Conservation (phyloP, 352 stramenopile genomes). For the Phytophthora pluvialis region DNA sequence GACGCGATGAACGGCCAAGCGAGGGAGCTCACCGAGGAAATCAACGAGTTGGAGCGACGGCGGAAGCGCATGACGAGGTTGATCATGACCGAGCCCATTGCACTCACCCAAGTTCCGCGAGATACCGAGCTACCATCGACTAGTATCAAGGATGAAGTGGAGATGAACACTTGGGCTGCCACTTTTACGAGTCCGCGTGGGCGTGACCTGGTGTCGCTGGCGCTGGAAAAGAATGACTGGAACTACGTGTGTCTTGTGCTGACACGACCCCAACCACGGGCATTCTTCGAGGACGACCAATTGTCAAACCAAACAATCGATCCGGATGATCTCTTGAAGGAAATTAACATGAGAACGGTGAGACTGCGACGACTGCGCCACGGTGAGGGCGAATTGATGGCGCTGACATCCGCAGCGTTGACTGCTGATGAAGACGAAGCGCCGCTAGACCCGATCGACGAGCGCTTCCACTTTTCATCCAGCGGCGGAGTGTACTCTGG, state of each 20-base stretch:
- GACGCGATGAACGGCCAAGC: constrained; percentile 45
- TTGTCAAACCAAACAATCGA: constrained; percentile 53
- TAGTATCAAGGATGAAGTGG: constrained; percentile 45
- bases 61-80: constrained; percentile 50
- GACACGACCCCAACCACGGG: constrained; percentile 54
- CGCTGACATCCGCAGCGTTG: constrained; percentile 16
- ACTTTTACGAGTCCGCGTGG: constrained; percentile 57
- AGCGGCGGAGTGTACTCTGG: constrained; percentile 67
- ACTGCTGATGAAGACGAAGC: constrained; percentile 22
- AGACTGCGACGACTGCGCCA: constrained; percentile 63
- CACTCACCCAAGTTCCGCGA: constrained; percentile 42
- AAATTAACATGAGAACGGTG: constrained; percentile 74
- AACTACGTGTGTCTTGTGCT: constrained; percentile 67
- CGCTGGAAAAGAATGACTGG: constrained; percentile 70
- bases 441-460: constrained; percentile 48
- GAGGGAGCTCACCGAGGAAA: constrained; percentile 51
- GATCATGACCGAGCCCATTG: constrained; percentile 66
- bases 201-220: constrained; percentile 48
- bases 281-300: constrained; percentile 69
- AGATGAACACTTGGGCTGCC: constrained; percentile 66
- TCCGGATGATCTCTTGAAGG: constrained; percentile 52
- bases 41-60: constrained; percentile 39
- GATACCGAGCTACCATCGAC: constrained; percentile 33
- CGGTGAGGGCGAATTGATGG: constrained; percentile 54
- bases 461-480: constrained; percentile 71